Percentiles rank a stretch among this genome's conserved stretches.
phyloP scores from a whole-genome alignment of 2,329 filamentous ascomycete species.

The Talaromyces sp. region DNA sequence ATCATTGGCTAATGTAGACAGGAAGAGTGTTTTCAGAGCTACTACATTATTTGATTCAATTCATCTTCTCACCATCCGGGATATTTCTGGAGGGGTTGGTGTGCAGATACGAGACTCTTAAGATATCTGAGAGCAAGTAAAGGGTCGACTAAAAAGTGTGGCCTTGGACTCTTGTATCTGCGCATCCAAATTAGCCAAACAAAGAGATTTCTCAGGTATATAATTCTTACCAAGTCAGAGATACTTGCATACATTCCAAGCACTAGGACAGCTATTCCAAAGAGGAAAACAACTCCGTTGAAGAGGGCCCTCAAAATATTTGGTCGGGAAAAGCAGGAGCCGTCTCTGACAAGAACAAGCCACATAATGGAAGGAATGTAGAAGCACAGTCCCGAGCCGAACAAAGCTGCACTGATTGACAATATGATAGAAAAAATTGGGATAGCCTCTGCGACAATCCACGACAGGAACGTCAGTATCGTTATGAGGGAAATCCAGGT shows the following conservation, averaged over 20 bases:
- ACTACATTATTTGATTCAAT: too few relatives aligned
- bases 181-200: conserved; percentile 4
- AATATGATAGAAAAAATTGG: conserved; percentile 23
- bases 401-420: conserved; percentile 15
- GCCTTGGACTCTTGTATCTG: background rate
- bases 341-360: conserved; percentile 14
- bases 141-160: background rate
- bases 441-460: conserved; percentile 25
- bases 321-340: conserved; percentile 6
- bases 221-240: conserved; percentile 18
- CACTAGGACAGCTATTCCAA: conserved; percentile 19
- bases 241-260: conserved; percentile 23
- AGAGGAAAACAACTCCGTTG: conserved; percentile 18
- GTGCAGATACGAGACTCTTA: too few relatives aligned
- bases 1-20: too few relatives aligned
- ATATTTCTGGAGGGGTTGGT: too few relatives aligned
- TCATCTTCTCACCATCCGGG: too few relatives aligned
- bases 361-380: conserved; percentile 19
- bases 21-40: too few relatives aligned
- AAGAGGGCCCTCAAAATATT: conserved; percentile 12
- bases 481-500: conserved; percentile 21
- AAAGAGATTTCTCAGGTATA: background rate
- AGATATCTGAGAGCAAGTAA: too few relatives aligned
- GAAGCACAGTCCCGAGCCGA: conserved; percentile 14
- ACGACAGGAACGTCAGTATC: conserved; percentile 6